These are phyloP conservation scores for Trichoderma asperellum DNA, from an alignment of 2,329 filamentous ascomycete species.

Conservation along the genomic window DNA sequence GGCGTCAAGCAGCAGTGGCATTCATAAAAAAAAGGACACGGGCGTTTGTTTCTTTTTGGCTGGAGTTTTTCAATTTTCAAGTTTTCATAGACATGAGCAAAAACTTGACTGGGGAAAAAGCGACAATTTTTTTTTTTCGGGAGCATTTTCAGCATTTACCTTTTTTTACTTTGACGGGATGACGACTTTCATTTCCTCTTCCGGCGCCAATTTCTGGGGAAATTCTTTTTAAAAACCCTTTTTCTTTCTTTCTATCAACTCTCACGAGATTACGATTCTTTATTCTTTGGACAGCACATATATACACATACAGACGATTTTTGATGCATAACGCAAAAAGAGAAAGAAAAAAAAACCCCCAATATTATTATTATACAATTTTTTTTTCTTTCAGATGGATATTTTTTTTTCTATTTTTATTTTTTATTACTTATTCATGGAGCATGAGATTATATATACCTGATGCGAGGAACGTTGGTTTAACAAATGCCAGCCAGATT, in stretches of 20 bases:
- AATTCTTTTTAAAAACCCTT: not conserved
- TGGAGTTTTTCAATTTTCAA: not conserved
- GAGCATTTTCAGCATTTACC: conserved; percentile 8
- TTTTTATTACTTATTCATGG: not conserved
- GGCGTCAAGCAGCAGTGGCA: conserved; percentile 57
- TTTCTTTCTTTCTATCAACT: conserved; percentile 18
- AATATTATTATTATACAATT: not conserved
- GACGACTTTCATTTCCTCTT: conserved; percentile 11
- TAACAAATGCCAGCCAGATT: not conserved
- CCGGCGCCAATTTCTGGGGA: not conserved
- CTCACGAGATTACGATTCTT: conserved; percentile 29
- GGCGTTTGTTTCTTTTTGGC: not conserved
- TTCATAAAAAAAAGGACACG: conserved; percentile 23
- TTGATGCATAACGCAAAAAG: conserved; percentile 22
- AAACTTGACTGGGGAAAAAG: conserved; percentile 5
- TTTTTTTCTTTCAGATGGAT: not conserved
- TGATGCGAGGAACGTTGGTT: not conserved
- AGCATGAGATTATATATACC: conserved; percentile 3
- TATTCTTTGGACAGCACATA: not conserved
- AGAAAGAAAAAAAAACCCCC: not conserved
- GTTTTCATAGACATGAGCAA: not conserved
- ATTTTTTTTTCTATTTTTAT: not conserved
- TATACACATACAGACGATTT: conserved; percentile 14
- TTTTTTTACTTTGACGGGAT: conserved; percentile 8
- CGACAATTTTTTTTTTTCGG: not conserved